A percentile compares a stretch with the other conserved stretches of the same genome.
Conservation (phyloP, 2,329 filamentous ascomycete species). For the Paecilomyces niveus region DNA sequence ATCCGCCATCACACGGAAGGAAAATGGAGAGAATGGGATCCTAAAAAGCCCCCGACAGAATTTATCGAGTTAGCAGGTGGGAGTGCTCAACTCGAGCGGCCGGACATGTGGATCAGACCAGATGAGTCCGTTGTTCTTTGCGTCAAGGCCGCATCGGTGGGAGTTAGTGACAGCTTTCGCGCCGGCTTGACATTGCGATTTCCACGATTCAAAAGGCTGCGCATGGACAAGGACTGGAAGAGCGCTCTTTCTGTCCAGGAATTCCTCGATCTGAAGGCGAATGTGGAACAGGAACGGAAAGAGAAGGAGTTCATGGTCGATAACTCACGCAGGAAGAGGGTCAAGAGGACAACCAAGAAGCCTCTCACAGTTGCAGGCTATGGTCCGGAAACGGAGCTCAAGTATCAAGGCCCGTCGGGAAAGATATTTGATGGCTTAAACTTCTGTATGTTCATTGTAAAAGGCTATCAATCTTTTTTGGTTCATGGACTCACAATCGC, state of each 20-base stretch:
- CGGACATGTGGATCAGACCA: conserved; percentile 90
- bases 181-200: conserved; percentile 76
- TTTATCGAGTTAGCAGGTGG: conserved; percentile 78
- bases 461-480: neutral
- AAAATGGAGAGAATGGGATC: conserved; percentile 85
- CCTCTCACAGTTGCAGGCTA: conserved; percentile 68
- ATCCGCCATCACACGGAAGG: conserved; percentile 79
- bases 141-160: conserved; percentile 79
- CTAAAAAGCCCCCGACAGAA: conserved; percentile 64
- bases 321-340: conserved; percentile 56
- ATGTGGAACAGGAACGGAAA: conserved; percentile 62
- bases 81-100: conserved; percentile 66
- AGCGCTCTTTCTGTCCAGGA: conserved; percentile 70
- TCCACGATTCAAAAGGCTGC: conserved; percentile 75
- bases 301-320: conserved; percentile 71
- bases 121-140: conserved; percentile 80
- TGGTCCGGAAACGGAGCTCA: conserved; percentile 42
- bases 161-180: conserved; percentile 69
- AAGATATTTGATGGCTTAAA: conserved; percentile 67
- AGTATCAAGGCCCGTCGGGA: conserved; percentile 52
- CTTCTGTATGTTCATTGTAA: conserved; percentile 51
- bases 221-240: conserved; percentile 79
- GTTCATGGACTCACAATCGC: conserved; percentile 5
- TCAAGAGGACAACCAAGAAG: conserved; percentile 55
- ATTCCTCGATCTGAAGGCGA: conserved; percentile 63